Percentiles rank a stretch among this genome's conserved stretches.
phyloP scores from a whole-genome alignment of 2,329 filamentous ascomycete genomes.

The Botryotinia narcissicola region DNA sequence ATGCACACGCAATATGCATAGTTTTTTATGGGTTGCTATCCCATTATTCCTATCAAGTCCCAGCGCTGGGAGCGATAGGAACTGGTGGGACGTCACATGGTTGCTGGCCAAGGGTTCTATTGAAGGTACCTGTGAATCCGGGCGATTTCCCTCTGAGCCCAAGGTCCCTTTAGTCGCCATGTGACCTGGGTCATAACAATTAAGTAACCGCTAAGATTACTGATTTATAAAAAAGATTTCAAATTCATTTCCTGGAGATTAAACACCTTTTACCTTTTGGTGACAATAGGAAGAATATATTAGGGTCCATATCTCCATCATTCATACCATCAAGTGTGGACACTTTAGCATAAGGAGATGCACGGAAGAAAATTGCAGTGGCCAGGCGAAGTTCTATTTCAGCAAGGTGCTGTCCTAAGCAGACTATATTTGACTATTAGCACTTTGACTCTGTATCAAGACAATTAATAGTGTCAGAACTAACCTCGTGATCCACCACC shows the following conservation, averaged over 20 bases:
- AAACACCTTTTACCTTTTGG: background rate
- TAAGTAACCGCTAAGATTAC: too few species aligned
- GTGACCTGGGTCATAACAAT: too few species aligned
- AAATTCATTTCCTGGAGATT: background rate
- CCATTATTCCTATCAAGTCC: too few species aligned
- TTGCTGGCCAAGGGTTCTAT: too few species aligned
- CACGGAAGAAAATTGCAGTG: background rate
- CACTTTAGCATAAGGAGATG: background rate
- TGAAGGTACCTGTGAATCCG: too few species aligned
- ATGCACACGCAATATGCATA: too few species aligned
- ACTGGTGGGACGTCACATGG: too few species aligned
- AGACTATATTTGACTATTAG: background rate
- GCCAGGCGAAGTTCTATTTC: background rate
- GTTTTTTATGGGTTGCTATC: too few species aligned
- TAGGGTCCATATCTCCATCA: background rate
- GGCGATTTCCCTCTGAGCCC: too few species aligned
- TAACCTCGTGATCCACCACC: background rate
- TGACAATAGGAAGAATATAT: background rate
- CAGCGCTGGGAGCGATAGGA: too few species aligned
- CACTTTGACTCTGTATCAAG: background rate
- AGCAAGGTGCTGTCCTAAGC: background rate
- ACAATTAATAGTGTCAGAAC: background rate
- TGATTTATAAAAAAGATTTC: too few species aligned
- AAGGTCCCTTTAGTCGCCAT: too few species aligned
- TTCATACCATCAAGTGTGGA: background rate